Evolutionary conservation across 1,139 yeast species (phyloP), one percentile per base, ranked within the genome.

Genomic region (Debaryomyces sp.): DNA sequence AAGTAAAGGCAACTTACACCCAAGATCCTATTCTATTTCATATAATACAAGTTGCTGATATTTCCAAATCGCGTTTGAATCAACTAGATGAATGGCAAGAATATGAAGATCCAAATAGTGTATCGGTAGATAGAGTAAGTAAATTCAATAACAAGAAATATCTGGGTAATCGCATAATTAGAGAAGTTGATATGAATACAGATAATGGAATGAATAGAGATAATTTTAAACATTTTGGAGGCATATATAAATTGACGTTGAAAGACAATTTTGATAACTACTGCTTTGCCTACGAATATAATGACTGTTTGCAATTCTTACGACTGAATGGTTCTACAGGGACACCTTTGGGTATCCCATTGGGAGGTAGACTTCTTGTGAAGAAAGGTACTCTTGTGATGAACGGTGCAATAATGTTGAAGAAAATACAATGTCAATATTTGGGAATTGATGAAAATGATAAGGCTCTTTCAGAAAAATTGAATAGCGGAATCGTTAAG

Each of bases 61-160:
- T 75, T 10, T 61, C 75, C 42, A 69, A 62, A 41, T 68, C 78
- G 5, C 62, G 62, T 33, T 58, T 71, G 27, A 59, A 64, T 43
- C 74, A 71, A 42, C 50, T 75, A 10, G 79, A 75, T 47, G 70
- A 71, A 37, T 75, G 80, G 80, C 63, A 57, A 47, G 68, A 66
- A 47, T 57, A 57, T 46, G 68, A 65, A 41, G 70, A 74, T 52
- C 80, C 80, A n/a, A 70, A 70, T 49, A 67, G 61, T 26, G 75
- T 68, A 3, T 66, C 74, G 1, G 78, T 70, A 3, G 81, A 76
- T 55, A 56, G 77, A 30, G 50, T 75, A 36, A 61, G 57, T 46
- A 61, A 57, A 45, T 48, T 60, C 4, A 52, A 51, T 15, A 41
- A 32, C 15, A 48, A 42, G 21, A 53, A 48, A 22, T 51, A 48